Base-by-base conservation (phyloP, 257 asterid genomes). In the Solanum clarkiae region DNA sequence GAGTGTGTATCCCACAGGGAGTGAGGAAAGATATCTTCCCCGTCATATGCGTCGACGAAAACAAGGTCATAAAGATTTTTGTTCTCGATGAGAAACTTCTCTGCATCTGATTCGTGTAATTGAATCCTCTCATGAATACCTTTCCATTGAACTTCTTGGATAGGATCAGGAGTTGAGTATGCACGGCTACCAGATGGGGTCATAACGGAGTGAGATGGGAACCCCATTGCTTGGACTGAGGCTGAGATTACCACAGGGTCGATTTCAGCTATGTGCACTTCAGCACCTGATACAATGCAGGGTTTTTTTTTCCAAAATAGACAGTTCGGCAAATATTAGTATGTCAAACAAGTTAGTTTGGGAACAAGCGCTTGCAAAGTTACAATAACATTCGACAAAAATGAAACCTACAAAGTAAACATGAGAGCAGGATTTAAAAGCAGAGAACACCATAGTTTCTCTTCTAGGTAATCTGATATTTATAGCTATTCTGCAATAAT, bases 191-290 rank as follows among this genome's bases (percentile, higher is more conserved):
- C 93, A 15, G 91, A 86, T 70, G 90, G 90, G 40, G 93, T 86
- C 88, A 88, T 89, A 36, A 93, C 87, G n/a, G 98, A 87, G 89
- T 86, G 91, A 20, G 94, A 85, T 4, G 99, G 99, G 91, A 95
- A 95, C 17, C 99, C 99, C 99, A 95, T 94, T 70, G 97, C 97
- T 90, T 88, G 88, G 8, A 86, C 86, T 45, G 99, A 95, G 66
- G 99, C 98, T 66, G 98, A 91, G 88, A 94, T 90, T 54, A 95
- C 99, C 51, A 88, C 20, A n/a, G 97, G 97, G 85, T 95, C 99
- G 14, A 95, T 92, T 88, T 95, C 99, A 81, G 93, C 98, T 32
- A 89, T 65, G 88, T 94, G 92, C 49, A 95, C 94, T 32, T 89
- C 54, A 79, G 99, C 94, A 86, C 98, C 98, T 95, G 94, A 79